Percentiles rank a stretch among this genome's conserved stretches.
These are phyloP conservation scores for Pistacia integerrima DNA, from an alignment of 345 rosid genomes.

Conservation along the genomic window DNA sequence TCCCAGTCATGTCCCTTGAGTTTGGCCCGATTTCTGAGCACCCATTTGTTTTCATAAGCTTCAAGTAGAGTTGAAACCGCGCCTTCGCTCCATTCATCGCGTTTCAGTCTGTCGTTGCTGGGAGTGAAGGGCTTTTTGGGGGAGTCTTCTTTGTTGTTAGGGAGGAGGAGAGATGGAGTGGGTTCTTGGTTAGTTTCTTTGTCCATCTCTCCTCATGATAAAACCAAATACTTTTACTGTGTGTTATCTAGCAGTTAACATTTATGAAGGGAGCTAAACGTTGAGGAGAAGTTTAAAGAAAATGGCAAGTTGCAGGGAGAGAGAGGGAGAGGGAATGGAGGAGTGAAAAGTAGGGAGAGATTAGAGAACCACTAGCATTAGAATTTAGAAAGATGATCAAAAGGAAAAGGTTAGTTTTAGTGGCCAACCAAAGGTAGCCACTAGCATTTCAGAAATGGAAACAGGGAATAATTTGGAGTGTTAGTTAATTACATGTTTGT, in stretches of 20 bases:
- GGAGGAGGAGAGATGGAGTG: conserved; percentile 44
- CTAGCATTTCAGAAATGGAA: conserved; percentile 33
- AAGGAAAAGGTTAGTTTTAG: conserved; percentile 11
- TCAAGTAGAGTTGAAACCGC: conserved; percentile 90
- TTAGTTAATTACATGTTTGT: too few relatives aligned
- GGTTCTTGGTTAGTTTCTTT: conserved; percentile 47
- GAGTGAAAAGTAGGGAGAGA: conserved; percentile 14
- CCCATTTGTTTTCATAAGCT: conserved; percentile 92
- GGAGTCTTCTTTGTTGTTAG: conserved; percentile 31
- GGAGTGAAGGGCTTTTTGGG: conserved; percentile 35
- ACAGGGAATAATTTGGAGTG: not conserved
- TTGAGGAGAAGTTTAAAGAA: too few relatives aligned
- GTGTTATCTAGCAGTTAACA: conserved; percentile 38
- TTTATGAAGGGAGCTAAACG: not conserved
- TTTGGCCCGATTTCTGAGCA: conserved; percentile 82
- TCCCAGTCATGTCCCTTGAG: conserved; percentile 99
- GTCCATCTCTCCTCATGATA: conserved; percentile 64
- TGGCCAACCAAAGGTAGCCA: conserved; percentile 24
- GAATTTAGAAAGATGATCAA: conserved; percentile 4
- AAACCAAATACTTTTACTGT: conserved; percentile 2
- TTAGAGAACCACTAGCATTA: conserved; percentile 35
- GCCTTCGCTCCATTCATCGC: conserved; percentile 99
- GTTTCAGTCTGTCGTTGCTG: conserved; percentile 65
- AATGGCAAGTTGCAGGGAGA: not conserved
- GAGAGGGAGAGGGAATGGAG: not conserved